Conservation (phyloP, 306 rosid genomes). For the Prinsepia uniflora region DNA sequence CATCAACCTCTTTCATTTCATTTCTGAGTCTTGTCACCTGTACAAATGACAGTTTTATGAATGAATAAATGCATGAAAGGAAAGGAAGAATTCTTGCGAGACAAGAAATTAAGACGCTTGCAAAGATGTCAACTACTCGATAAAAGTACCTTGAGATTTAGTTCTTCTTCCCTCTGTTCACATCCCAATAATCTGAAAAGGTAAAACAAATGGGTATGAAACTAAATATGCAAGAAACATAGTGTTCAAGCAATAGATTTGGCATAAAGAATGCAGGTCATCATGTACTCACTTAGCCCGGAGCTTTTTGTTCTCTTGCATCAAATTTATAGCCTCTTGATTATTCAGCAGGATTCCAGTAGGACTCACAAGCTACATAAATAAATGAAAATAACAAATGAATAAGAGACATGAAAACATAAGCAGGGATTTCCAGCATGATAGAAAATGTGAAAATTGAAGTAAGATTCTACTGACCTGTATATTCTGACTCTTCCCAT, state of each 20-base stretch:
- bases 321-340: conserved; percentile 43
- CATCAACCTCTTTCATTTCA: conserved; percentile 39
- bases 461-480: conserved; percentile 45
- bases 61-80: too few species aligned
- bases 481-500: conserved; percentile 27
- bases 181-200: conserved; percentile 58
- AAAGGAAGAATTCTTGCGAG: neutral
- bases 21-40: conserved; percentile 60
- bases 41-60: conserved; percentile 8
- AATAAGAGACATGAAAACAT: neutral
- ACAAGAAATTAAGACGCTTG: neutral
- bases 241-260: neutral
- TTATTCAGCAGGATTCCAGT: conserved; percentile 29
- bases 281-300: conserved; percentile 51
- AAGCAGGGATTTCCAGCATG: neutral
- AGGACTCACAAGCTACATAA: conserved; percentile 33
- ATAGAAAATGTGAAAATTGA: neutral
- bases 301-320: conserved; percentile 57
- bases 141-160: conserved; percentile 52
- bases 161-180: conserved; percentile 46
- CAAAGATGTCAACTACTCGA: neutral
- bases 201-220: neutral
- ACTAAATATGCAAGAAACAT: neutral
- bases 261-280: neutral
- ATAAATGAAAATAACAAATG: neutral